A percentile compares a stretch with the other conserved stretches of the same genome.
Evolutionary conservation across 495 filamentous ascomycete genomes (phyloP).

Genomic region (Talaromyces stipitatus): DNA sequence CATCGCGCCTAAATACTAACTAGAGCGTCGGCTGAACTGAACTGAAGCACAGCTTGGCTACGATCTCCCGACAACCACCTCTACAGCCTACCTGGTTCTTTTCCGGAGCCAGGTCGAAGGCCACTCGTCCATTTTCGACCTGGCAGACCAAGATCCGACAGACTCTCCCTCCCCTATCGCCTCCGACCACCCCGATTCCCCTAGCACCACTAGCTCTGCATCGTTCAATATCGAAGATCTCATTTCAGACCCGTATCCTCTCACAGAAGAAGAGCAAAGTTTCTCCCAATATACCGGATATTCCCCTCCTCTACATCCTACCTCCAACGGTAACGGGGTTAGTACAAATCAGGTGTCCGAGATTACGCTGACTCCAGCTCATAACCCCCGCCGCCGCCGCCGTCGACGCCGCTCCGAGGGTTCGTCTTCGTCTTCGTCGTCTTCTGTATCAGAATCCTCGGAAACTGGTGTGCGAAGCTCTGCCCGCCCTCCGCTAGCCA

Average conservation of each 20-base stretch:
- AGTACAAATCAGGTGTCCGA: not conserved
- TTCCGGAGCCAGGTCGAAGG: slow-evolving; percentile 40
- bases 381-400: slow-evolving; percentile 23
- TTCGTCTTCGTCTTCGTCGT: not conserved
- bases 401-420: slow-evolving; percentile 20
- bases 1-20: too few relatives aligned
- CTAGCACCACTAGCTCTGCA: slow-evolving; percentile 26
- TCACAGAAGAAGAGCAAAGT: slow-evolving; percentile 7
- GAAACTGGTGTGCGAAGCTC: not conserved
- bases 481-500: not conserved
- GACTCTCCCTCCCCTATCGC: slow-evolving; percentile 43
- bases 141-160: slow-evolving; percentile 52
- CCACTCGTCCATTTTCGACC: slow-evolving; percentile 47
- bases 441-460: slow-evolving; percentile 3
- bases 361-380: slow-evolving; percentile 9
- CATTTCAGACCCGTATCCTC: too few relatives aligned
- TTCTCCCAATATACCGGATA: not conserved
- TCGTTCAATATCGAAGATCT: not conserved
- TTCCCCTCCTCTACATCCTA: not conserved
- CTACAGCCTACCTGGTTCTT: slow-evolving; percentile 45
- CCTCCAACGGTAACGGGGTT: not conserved
- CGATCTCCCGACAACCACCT: not conserved
- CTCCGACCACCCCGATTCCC: slow-evolving; percentile 49
- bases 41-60: not conserved
- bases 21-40: not conserved